Base-by-base conservation (phyloP, 2,329 filamentous ascomycete species). In the Aspergillus neoniger region DNA sequence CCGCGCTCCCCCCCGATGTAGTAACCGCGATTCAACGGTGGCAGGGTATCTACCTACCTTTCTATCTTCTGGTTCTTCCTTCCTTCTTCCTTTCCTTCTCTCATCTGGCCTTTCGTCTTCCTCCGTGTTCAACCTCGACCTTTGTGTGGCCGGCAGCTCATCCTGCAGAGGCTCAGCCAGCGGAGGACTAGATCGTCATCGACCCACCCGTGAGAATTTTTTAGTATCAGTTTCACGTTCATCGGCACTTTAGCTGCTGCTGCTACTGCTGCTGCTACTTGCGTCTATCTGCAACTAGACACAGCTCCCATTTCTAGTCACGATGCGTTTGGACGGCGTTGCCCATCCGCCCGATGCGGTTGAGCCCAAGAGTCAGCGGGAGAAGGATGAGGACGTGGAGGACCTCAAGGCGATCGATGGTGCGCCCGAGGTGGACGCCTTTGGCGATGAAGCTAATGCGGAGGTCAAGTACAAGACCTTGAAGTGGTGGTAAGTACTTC, bases 381-480 rank as follows among this genome's bases (percentile, higher is more conserved):
- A 60, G 17, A 52, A 63, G 32, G 44, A 23, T 10, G 30, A 57
- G 23, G 60, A 59, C 21, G 41, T 53, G 5, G 63, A 64, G 28
- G 63, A 64, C 50, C 52, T 67, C 38, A 61, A 65, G 49, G 57
- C 59, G n/a, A 48, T 59, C 9, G 32, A 58, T 10, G 53, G 57
- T 12, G 43, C 56, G 23, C 54, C 62, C 4, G 58, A 57, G 28
- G 47, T 49, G 10, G 74, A 76, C 56, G 70, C 71, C 7, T 76
- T 75, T 55, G 72, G 72, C 1, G 62, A 74, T 57, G 74, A 76
- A 56, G 67, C 64, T n/a, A 58, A 61, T 6, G 66, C 70, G 5
- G 76, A 78, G 50, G 76, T 82, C 57, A 76, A 83, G 59, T 83
- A 81, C 65, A 79, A 78, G 64, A 81, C 79, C 1, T 75, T 81